Percentiles rank a stretch among this genome's conserved stretches.
Evolutionary conservation across 2,329 filamentous ascomycete species (phyloP).

Genomic region (Dothistroma septosporum): DNA sequence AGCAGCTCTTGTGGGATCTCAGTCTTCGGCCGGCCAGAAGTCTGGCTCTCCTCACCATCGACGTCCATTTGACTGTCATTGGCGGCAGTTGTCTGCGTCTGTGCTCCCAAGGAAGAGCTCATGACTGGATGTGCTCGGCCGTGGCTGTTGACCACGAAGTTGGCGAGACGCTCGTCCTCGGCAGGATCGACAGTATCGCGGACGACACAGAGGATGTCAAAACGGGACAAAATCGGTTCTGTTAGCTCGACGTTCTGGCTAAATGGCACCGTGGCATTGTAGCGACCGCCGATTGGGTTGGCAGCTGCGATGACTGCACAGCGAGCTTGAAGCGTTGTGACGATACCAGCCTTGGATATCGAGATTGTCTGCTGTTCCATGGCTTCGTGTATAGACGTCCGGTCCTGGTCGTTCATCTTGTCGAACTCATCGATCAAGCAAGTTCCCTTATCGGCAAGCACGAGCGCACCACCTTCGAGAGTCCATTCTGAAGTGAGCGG

Average conservation of each 20-base stretch:
- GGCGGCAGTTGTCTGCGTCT: constrained; percentile 39
- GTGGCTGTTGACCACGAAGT: constrained; percentile 93
- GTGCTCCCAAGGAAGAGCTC: constrained; percentile 33
- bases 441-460: constrained; percentile 89
- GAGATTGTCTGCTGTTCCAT: constrained; percentile 99
- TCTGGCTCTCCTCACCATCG: constrained; percentile 44
- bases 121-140: constrained; percentile 74
- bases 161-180: constrained; percentile 88
- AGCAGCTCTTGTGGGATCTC: constrained; percentile 87
- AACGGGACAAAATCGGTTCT: constrained; percentile 94
- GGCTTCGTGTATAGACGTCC: constrained; percentile 97
- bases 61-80: constrained; percentile 57
- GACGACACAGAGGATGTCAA: constrained; percentile 94
- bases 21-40: constrained; percentile 51
- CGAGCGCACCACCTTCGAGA: constrained; percentile 88
- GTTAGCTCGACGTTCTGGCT: constrained; percentile 95
- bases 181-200: constrained; percentile 88
- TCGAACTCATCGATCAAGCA: constrained; percentile 98
- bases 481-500: constrained; percentile 97
- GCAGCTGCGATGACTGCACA: constrained; percentile 95
- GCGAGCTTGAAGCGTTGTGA: constrained; percentile 91
- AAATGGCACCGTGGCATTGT: constrained; percentile 94
- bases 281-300: constrained; percentile 92
- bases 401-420: constrained; percentile 99
- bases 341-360: constrained; percentile 97